Base-by-base conservation (phyloP, 2,329 filamentous ascomycete species). In the Hyphodiscus sp. region DNA sequence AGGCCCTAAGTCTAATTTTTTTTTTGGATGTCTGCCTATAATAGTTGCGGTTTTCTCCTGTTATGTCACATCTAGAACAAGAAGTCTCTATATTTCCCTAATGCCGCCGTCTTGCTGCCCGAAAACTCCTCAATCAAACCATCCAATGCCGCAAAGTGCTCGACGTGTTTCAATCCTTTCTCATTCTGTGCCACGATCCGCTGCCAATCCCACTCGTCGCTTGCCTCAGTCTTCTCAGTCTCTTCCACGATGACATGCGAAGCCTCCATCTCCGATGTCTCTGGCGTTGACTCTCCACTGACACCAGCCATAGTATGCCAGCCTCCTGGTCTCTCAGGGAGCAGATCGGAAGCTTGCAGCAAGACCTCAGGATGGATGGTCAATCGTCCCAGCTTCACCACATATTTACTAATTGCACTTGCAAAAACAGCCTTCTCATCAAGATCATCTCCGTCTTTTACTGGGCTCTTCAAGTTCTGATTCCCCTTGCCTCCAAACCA, bases 281-380 rank as follows among this genome's bases (percentile, higher is more conserved):
- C 56, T 2, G 63, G 63, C 16, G 63, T 63, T 11, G 61, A 61
- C n/a, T 61, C 59, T 10, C 61, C 64, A 18, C 54, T 54, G 5
- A 57, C 49, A 15, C 53, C 59, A 50, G 71, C 66, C 67, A 69
- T 68, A 2, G 57, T 62, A 7, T 72, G 71, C 82, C 82, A 85
- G 20, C 84, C 85, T 11, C 79, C 83, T 0, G 90, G 89, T 47
- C 84, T 78, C 53, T 79, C 73, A 0, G 94, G 94, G 49, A 97
- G 73, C 67, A 96, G 74, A 1, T 84, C 83, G 48, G 85, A 86
- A 38, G 85, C 80, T 44, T 80, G 76, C 23, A 97, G 75, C 8
- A 92, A 76, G 46, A 87, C 76, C 61, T 91, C 86, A 0, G 94
- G 91, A 59, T 91, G 83, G 3, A 97, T 82, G 0, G 92, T 97